A percentile compares a stretch with the other conserved stretches of the same genome.
These are phyloP conservation scores for Dioscorea alata DNA, from an alignment of 106 monocot genomes.

Conservation along the genomic window DNA sequence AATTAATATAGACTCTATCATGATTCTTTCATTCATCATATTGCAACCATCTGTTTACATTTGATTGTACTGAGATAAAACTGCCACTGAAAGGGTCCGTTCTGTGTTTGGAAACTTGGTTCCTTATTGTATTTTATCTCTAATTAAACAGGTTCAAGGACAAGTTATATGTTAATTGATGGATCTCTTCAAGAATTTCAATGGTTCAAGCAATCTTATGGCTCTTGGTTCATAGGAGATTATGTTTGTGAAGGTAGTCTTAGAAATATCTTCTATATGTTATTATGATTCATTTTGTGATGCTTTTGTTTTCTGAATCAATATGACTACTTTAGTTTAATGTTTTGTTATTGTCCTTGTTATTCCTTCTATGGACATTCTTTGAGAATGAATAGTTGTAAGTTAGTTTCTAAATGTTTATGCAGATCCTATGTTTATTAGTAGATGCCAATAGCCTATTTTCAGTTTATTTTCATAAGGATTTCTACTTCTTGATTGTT, in stretches of 20 bases:
- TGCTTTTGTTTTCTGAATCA: no score
- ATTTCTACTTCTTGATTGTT: no score
- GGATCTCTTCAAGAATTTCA: conserved; percentile 67
- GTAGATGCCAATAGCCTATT: no score
- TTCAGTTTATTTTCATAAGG: no score
- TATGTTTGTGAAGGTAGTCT: conserved; percentile 76
- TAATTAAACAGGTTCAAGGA: conserved; percentile 39
- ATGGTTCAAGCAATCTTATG: conserved; percentile 92
- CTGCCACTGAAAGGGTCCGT: neutral
- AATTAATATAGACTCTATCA: neutral
- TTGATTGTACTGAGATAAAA: neutral
- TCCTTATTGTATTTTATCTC: neutral
- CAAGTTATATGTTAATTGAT: conserved; percentile 44
- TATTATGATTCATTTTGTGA: no score
- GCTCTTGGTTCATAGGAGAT: conserved; percentile 94
- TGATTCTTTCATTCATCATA: neutral
- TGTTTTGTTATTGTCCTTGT: no score
- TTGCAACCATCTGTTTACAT: neutral
- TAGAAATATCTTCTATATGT: no score
- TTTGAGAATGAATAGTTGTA: no score
- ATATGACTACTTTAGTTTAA: no score
- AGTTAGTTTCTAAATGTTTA: no score
- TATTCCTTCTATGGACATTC: no score
- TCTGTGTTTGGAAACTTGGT: neutral
- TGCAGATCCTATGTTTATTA: no score